Base-by-base conservation (phyloP, 441 rosid genomes). In the Cnidoscolus chayamansa region DNA sequence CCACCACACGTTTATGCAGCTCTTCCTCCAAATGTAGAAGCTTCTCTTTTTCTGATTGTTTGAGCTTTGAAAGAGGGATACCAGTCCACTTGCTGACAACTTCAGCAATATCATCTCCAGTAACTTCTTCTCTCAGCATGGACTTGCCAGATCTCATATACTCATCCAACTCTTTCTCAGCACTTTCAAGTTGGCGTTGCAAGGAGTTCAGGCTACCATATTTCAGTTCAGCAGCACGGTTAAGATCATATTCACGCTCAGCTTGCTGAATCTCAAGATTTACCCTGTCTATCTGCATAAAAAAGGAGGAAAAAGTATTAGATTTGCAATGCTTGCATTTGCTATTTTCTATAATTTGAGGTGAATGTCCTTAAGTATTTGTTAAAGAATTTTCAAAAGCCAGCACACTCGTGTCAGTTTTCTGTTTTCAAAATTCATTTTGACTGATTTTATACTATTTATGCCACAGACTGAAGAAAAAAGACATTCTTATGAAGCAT, bases 211-310 rank as follows among this genome's bases (percentile, higher is more conserved):
- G 81, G 81, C 96, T 96, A 63, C 97, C 98, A 65, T 93, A 96
- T 75, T 96, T 96, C 65, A 96, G 85, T 81, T 93, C 98, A 56
- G 99, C 99, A 70, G 98, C 99, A 67, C 98, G 97, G 83, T 93
- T 93, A 6, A 93, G 94, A 84, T 96, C 96, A 72, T 96, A 96
- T 71, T 96, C 98, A 25, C 98, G 90, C 82, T 96, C 99, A 6
- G 99, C 97, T 76, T 91, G 97, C 85, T 93, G 98, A 80, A 96
- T 91, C 89, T 91, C 99, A 63, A 96, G 81, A 76, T 91, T 96
- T 32, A 96, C 93, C 80, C 97, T 74, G 80, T 96, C 99, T 55
- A 96, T 92, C 98, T 90, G 86, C 72, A 74, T 16, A 64, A 43
- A 47, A 30, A 8, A 17, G 45, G 19, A 4, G 9, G 45, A 11